Conservation (phyloP, 164 flowering plant species). For the Cinnamomum micranthum region DNA sequence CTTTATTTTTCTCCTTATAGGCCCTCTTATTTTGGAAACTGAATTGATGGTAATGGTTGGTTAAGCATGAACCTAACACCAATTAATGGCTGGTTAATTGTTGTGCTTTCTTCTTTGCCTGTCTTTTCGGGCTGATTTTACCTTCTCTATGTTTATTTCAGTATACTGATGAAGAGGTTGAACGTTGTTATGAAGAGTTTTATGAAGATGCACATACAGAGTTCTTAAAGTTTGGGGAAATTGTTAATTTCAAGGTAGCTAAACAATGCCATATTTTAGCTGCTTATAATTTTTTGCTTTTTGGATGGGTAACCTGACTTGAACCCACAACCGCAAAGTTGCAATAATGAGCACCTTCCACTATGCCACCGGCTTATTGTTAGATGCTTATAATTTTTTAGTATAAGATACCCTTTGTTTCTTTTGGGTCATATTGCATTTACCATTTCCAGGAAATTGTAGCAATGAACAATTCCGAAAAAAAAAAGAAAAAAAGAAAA, state of each 20-base stretch:
- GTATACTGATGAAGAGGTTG: slow-evolving; percentile 93
- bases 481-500: too few relatives aligned
- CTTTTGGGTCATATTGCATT: too few relatives aligned
- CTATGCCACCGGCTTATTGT: too few relatives aligned
- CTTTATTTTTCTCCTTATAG: too few relatives aligned
- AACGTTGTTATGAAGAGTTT: slow-evolving; percentile 77
- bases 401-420: too few relatives aligned
- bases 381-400: background rate
- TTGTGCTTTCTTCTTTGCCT: background rate
- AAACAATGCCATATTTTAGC: background rate
- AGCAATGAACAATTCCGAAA: background rate
- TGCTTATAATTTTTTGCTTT: background rate
- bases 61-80: too few relatives aligned
- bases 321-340: background rate
- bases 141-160: slow-evolving; percentile 30
- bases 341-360: background rate
- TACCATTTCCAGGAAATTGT: background rate
- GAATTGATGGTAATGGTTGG: too few relatives aligned
- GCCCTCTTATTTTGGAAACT: too few relatives aligned
- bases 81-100: too few relatives aligned
- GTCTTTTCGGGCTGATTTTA: background rate
- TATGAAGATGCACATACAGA: slow-evolving; percentile 99
- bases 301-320: background rate
- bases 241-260: slow-evolving; percentile 89
- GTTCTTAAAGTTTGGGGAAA: slow-evolving; percentile 91